Evolutionary conservation across 192 early-diverging fungal genomes (phyloP).

Genomic region (Spizellomyces punctatus): DNA sequence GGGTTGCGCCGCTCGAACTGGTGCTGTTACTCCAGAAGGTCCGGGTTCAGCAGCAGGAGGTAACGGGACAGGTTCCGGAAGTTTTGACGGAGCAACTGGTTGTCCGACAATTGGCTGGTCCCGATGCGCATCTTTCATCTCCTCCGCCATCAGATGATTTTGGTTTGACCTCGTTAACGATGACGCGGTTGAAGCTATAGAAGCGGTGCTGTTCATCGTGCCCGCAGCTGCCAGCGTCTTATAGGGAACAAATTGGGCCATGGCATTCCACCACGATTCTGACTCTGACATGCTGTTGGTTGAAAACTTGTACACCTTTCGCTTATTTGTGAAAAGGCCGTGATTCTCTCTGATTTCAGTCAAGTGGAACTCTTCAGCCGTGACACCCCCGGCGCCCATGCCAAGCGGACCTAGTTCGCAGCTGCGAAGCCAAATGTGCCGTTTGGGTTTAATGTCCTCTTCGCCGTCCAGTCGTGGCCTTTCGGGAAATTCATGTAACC

Average conservation of each 20-base stretch:
- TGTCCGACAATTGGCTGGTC: too few relatives aligned
- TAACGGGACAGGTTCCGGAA: too few relatives aligned
- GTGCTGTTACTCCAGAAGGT: too few relatives aligned
- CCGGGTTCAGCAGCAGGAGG: too few relatives aligned
- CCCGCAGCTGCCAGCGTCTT: too few relatives aligned
- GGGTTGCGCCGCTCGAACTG: too few relatives aligned
- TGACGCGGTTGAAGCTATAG: too few relatives aligned
- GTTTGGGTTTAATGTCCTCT: conserved; percentile 5
- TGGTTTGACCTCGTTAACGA: too few relatives aligned
- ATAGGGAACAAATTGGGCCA: conserved; percentile 3
- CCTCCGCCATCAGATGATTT: too few relatives aligned
- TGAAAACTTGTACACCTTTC: conserved; percentile 15
- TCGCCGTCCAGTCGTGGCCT: conserved; percentile 7
- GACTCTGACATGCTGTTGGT: conserved; percentile 23
- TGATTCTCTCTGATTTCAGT: conserved; percentile 1
- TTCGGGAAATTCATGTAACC: conserved; percentile 28
- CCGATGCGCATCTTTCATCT: too few relatives aligned
- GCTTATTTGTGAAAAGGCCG: neutral
- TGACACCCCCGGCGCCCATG: neutral
- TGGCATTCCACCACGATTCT: conserved; percentile 12
- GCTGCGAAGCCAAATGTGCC: conserved; percentile 17
- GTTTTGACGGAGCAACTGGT: too few relatives aligned
- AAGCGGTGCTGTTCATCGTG: too few relatives aligned
- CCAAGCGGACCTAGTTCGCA: conserved; percentile 11
- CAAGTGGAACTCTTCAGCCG: conserved; percentile 21